Conservation (phyloP, 306 rosid genomes). For the Delonix regia region DNA sequence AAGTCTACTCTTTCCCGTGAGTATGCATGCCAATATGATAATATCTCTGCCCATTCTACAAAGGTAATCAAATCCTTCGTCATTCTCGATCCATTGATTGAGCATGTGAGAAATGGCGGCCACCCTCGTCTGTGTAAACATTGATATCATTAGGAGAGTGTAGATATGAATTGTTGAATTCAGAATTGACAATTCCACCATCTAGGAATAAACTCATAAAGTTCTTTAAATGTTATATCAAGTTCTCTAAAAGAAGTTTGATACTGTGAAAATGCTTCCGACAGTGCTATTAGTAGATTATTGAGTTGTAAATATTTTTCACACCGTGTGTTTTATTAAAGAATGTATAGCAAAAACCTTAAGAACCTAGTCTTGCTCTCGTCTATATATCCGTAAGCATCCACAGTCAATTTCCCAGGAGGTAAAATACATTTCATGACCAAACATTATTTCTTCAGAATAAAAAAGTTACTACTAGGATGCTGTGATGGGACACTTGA, state of each 20-base stretch:
- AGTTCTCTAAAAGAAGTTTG: no score
- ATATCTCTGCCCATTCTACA: slow-evolving; percentile 31
- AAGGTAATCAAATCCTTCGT: slow-evolving; percentile 12
- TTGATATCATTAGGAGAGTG: slow-evolving; percentile 31
- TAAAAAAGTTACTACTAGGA: no score
- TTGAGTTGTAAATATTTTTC: no score
- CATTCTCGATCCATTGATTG: slow-evolving; percentile 66
- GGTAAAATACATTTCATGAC: not conserved
- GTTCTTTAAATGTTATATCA: not conserved
- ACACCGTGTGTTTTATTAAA: no score
- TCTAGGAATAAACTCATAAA: not conserved
- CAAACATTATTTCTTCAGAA: not conserved
- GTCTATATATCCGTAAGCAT: no score
- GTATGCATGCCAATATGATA: slow-evolving; percentile 13
- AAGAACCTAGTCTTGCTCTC: not conserved
- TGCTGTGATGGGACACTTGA: not conserved
- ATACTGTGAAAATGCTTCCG: no score
- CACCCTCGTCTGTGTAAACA: slow-evolving; percentile 59
- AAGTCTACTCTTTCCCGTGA: slow-evolving; percentile 40
- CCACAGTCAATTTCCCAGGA: no score
- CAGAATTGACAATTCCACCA: not conserved
- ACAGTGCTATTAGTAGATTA: not conserved
- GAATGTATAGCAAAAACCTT: not conserved
- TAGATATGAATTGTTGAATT: not conserved
- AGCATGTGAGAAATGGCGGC: slow-evolving; percentile 61